Conservation (phyloP, 257 asterid genomes). For the Mentha longifolia region DNA sequence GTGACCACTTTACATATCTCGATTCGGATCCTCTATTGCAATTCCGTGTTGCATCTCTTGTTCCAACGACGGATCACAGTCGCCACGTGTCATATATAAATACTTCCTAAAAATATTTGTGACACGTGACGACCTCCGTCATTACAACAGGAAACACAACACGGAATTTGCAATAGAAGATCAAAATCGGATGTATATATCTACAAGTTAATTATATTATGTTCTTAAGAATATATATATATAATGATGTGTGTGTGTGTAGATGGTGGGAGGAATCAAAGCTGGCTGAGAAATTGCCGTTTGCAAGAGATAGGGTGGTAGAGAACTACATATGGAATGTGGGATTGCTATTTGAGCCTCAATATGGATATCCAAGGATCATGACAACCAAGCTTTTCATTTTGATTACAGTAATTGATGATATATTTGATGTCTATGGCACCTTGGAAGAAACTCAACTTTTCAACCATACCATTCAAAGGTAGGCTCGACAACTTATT, state of each 20-base stretch:
- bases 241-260: neutral
- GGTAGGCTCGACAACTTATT: too few relatives aligned
- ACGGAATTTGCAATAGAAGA: too few relatives aligned
- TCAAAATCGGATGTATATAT: too few relatives aligned
- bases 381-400: constrained; percentile 16
- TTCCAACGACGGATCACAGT: too few relatives aligned
- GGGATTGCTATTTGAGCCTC: constrained; percentile 37
- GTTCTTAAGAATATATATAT: too few relatives aligned
- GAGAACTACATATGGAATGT: constrained; percentile 47
- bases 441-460: constrained; percentile 27
- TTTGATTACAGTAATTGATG: constrained; percentile 32
- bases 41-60: too few relatives aligned
- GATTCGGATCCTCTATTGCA: too few relatives aligned
- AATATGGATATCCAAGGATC: constrained; percentile 27
- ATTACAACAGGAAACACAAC: too few relatives aligned
- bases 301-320: constrained; percentile 57
- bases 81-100: too few relatives aligned
- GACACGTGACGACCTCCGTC: too few relatives aligned
- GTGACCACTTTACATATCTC: neutral
- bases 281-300: constrained; percentile 44
- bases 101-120: too few relatives aligned
- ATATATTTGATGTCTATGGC: constrained; percentile 34
- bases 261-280: constrained; percentile 57
- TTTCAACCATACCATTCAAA: constrained; percentile 1
- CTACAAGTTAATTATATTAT: too few relatives aligned